phyloP scores from a whole-genome alignment of 2,329 filamentous ascomycete species.

The Sphaerulina populicola region DNA sequence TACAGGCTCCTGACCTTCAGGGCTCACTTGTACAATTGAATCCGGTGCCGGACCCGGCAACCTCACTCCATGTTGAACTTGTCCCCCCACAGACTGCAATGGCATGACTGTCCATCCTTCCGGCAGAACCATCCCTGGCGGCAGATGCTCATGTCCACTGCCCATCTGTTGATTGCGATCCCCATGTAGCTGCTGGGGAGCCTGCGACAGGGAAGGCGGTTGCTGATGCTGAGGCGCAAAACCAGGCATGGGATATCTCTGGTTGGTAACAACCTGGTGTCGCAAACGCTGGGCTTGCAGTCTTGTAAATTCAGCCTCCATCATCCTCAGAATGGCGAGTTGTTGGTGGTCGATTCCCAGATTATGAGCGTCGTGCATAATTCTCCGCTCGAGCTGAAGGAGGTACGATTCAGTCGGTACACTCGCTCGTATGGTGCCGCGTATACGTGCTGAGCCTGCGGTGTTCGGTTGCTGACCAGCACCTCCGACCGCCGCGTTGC shows the following conservation, averaged over 20 bases:
- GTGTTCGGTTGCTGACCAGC: conserved; percentile 24
- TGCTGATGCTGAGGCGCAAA: conserved; percentile 9
- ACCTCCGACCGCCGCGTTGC: conserved; percentile 31
- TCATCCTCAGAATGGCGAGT: conserved; percentile 56
- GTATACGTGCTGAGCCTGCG: conserved; percentile 3
- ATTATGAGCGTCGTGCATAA: conserved; percentile 57
- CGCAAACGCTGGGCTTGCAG: conserved; percentile 44
- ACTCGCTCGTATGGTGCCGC: conserved; percentile 11
- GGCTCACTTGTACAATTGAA: not conserved
- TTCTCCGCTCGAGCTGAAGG: conserved; percentile 57
- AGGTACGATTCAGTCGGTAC: conserved; percentile 52
- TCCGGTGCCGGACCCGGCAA: not conserved
- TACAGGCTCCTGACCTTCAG: not conserved
- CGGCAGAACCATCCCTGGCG: conserved; percentile 45
- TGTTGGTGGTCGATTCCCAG: conserved; percentile 60
- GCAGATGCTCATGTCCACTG: conserved; percentile 42
- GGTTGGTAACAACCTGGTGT: conserved; percentile 15
- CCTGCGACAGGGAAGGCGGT: conserved; percentile 2
- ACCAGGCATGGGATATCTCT: conserved; percentile 10
- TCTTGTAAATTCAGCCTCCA: conserved; percentile 60
- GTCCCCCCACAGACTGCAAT: conserved; percentile 32
- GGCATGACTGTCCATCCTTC: conserved; percentile 47
- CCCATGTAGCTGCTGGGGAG: conserved; percentile 18
- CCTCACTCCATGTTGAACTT: not conserved
- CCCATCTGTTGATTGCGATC: conserved; percentile 29